Conservation (phyloP, 1,284 basidiomycete genomes). For the Boletus sp. region DNA sequence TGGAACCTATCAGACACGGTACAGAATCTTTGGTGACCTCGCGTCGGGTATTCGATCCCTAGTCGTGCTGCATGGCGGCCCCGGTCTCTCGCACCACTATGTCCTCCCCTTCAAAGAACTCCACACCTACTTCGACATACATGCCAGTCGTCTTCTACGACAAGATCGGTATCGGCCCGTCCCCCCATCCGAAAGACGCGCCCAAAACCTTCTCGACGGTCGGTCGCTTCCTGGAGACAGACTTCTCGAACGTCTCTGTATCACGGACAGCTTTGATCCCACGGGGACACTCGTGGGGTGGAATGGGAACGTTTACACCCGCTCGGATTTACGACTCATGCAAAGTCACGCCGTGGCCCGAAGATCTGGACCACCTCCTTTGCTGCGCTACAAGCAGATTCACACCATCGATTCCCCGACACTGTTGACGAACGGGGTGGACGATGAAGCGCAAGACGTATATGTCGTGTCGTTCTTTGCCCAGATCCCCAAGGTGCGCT, state of each 20-base stretch:
- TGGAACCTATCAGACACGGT: conserved; percentile 1
- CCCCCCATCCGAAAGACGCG: conserved; percentile 39
- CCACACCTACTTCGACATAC: conserved; percentile 19
- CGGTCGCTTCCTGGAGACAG: neutral
- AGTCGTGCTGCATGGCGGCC: conserved; percentile 33
- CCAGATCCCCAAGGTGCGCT: too few relatives aligned
- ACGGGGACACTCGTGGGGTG: conserved; percentile 51
- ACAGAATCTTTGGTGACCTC: conserved; percentile 11
- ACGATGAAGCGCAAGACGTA: too few relatives aligned
- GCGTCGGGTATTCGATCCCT: conserved; percentile 29
- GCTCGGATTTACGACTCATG: too few relatives aligned
- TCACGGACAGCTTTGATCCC: conserved; percentile 38
- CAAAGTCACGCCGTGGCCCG: neutral
- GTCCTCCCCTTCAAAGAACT: conserved; percentile 38
- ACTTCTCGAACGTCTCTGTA: conserved; percentile 35
- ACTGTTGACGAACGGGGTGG: too few relatives aligned
- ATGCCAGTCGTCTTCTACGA: conserved; percentile 50
- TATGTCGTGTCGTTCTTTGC: too few relatives aligned
- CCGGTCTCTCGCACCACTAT: conserved; percentile 43
- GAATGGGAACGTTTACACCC: too few relatives aligned
- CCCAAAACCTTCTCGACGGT: conserved; percentile 8
- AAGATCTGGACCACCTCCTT: neutral
- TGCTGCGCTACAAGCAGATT: neutral
- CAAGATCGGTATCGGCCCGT: conserved; percentile 45
- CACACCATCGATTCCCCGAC: too few relatives aligned